phyloP scores from a whole-genome alignment of 257 asterid species.

The Mentha longifolia region DNA sequence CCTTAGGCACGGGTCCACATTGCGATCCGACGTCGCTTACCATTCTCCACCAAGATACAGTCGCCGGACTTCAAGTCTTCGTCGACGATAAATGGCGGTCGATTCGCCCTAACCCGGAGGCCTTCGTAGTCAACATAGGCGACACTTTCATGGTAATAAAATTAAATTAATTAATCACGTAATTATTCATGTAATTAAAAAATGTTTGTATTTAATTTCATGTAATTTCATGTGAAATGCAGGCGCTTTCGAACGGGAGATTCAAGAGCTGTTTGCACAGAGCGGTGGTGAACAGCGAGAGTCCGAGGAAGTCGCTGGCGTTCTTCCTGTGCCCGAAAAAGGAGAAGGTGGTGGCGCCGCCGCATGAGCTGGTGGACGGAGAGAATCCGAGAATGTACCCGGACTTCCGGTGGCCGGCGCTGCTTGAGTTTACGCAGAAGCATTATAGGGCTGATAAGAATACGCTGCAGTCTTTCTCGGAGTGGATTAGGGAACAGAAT shows the following conservation, averaged over 20 bases:
- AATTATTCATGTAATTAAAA: too few species aligned
- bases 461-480: constrained; percentile 66
- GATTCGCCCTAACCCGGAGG: constrained; percentile 54
- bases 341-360: constrained; percentile 86
- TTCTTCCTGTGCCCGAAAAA: constrained; percentile 83
- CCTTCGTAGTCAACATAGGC: constrained; percentile 87
- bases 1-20: constrained; percentile 91
- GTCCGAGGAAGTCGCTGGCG: constrained; percentile 84
- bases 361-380: constrained; percentile 71
- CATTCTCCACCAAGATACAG: constrained; percentile 80
- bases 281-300: constrained; percentile 83
- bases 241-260: constrained; percentile 89
- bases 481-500: constrained; percentile 55
- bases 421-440: constrained; percentile 83
- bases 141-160: constrained; percentile 84
- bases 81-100: constrained; percentile 76
- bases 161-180: too few species aligned
- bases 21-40: constrained; percentile 88
- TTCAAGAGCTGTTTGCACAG: constrained; percentile 83
- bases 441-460: constrained; percentile 86
- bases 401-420: constrained; percentile 71
- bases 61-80: constrained; percentile 82
- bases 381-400: constrained; percentile 76
- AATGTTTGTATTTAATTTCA: neutral
- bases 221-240: constrained; percentile 5